Evolutionary conservation across 140 eudicot species (phyloP), one percentile per base, ranked within the genome.

Genomic region (Stevia rebaudiana): DNA sequence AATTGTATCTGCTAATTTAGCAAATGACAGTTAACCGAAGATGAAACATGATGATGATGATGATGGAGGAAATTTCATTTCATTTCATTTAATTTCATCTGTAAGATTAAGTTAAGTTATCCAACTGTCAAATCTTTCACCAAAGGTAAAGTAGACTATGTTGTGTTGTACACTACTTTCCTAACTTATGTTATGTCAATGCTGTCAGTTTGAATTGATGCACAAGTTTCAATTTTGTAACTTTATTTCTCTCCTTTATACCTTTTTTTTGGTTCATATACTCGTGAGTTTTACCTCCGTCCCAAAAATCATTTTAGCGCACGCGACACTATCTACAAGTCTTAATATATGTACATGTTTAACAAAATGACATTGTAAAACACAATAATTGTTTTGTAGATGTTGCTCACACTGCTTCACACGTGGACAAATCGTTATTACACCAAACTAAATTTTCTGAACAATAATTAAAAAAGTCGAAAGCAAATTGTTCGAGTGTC

Each of bases 1-100:
- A 74, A 61, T 77, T n/a, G 21, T 69, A 46, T 61, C 79, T 2
- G 70, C 63, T 49, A 79, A 36, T 42, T 42, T 77, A 17, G 50
- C 22, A 33, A 63, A 63, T 36, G 67, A 65, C 24, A 54, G 55
- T 28, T 64, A 37, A 42, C 24, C 17, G 61, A 65, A 59, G 46
- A 23, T 21, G 72, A 69, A 73, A 70, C 61, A 54, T 12, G 19
- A 54, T 6, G 22, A 44, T 7, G 65, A 42, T 21, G 56, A 71
- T 53, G 55, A 67, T 50, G 75, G 61, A 59, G 63, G 55, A 49
- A 21, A 41, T n/a, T 60, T 67, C 75, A 61, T 18, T 61, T 55
- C 4, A 28, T 28, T 28, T n/a, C 66, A 25, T 54, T 21, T 61
- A 46, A 25, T 61, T 63, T 36, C 10, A 44, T 24, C 11, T 75